Percentiles rank a stretch among this genome's conserved stretches.
phyloP scores from a whole-genome alignment of 129 eudicot genomes.

The Helichrysum umbraculigerum region DNA sequence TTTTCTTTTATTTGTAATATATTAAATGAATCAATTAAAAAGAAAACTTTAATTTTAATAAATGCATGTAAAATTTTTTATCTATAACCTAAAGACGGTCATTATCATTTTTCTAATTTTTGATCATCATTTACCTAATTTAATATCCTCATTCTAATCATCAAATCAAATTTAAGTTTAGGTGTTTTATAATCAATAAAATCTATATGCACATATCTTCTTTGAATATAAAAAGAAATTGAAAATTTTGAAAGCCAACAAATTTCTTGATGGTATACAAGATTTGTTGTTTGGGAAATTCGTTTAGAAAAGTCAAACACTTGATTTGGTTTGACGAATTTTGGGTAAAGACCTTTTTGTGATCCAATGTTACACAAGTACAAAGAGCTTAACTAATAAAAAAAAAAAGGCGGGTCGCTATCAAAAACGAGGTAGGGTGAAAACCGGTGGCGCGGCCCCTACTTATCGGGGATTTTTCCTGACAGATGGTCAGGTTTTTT shows the following conservation, averaged over 20 bases:
- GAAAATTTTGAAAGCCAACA: not conserved
- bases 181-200: not conserved
- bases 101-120: too few species aligned
- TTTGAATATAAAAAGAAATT: conserved; percentile 7
- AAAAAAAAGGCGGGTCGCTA: conserved; percentile 1
- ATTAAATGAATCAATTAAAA: too few species aligned
- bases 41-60: too few species aligned
- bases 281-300: conserved; percentile 21
- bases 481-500: too few species aligned
- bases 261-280: conserved; percentile 18
- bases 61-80: too few species aligned
- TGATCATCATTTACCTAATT: too few species aligned
- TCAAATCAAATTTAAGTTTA: not conserved
- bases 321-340: conserved; percentile 31
- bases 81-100: too few species aligned
- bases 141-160: too few species aligned
- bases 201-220: conserved; percentile 5
- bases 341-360: conserved; percentile 22
- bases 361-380: conserved; percentile 34
- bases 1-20: too few species aligned
- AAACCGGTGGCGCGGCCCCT: too few species aligned
- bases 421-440: too few species aligned
- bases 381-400: conserved; percentile 7
- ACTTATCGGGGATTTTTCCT: too few species aligned
- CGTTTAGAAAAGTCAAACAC: conserved; percentile 21